Base-by-base conservation (phyloP, 495 filamentous ascomycete species). In the Sporormia fimetaria region DNA sequence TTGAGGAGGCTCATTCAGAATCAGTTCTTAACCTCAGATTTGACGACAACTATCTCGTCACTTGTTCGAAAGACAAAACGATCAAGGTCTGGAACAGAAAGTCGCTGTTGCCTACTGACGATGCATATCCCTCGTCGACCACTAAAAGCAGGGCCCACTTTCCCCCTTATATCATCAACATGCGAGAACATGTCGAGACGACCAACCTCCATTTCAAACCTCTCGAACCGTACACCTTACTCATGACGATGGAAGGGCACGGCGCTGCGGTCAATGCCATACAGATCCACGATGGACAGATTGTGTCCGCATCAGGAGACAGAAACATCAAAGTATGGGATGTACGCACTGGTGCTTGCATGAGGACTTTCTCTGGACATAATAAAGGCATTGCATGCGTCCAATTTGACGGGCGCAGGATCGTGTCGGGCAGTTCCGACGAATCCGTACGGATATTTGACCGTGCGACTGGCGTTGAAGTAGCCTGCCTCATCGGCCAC, bases 311-410 rank as follows among this genome's bases (percentile, higher is more conserved):
- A 9, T 94, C 87, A 30, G 90, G 90, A 2, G 90, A 99, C 58
- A 78, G 87, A 7, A 69, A 78, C 50, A 80, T 96, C 54, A 93
- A 92, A 53, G 69, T 94, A 11, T 99, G 92, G 92, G 82, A 90
- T 56, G 78, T 94, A 60, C 76, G 76, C 12, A 82, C 74, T 0
- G 84, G 87, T 35, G 61, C 67, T 10, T 88, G 83, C 56, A 65
- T 70, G 12, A 76, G 78, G 49, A 90, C 82, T 6, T 72, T 92
- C 25, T 61, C 82, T 31, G 92, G 90, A 3, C 90, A 99, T 55
- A 72, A 73, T 41, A 99, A 96, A 60, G 90, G 90, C 12, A 96
- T 99, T 55, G 90, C 90, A 11, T 99, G 90, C 61, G 84, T 99
- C 14, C 87, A 96, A 60, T 94, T 83, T 52, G 90, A 99, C 59